These are phyloP conservation scores for Hyaloscypha bicolor DNA, from an alignment of 495 filamentous ascomycete species.

Conservation along the genomic window DNA sequence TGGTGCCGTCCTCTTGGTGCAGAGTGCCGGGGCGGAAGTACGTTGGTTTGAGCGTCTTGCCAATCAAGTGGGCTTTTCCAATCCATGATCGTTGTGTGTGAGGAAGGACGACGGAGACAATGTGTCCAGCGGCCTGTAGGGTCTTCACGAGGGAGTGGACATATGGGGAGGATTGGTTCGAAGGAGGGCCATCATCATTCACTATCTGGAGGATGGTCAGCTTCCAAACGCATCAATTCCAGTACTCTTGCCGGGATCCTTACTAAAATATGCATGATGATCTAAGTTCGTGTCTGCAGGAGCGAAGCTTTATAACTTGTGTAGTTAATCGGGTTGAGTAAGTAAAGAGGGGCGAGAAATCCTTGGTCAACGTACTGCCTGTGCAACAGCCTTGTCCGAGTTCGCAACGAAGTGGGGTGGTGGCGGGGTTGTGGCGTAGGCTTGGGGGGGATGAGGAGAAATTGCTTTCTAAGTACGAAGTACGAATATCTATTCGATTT, in stretches of 20 bases:
- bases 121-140: conserved; percentile 77
- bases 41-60: conserved; percentile 79
- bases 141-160: conserved; percentile 81
- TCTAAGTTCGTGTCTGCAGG: background rate
- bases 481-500: no score
- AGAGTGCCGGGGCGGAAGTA: conserved; percentile 78
- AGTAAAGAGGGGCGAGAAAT: conserved; percentile 8
- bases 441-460: background rate
- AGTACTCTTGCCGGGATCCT: conserved; percentile 23
- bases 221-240: conserved; percentile 47
- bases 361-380: background rate
- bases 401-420: conserved; percentile 9
- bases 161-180: conserved; percentile 87
- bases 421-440: conserved; percentile 15
- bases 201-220: conserved; percentile 78
- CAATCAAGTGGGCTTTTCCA: conserved; percentile 93
- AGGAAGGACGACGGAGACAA: conserved; percentile 86
- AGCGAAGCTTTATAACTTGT: background rate
- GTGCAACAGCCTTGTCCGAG: conserved; percentile 10
- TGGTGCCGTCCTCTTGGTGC: conserved; percentile 68
- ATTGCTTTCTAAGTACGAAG: no score
- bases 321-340: background rate
- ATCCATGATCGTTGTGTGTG: conserved; percentile 96
- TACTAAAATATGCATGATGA: conserved; percentile 43
- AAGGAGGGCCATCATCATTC: conserved; percentile 97